phyloP scores from a whole-genome alignment of 2,329 filamentous ascomycete species.

The Chaetomium olivaceum region DNA sequence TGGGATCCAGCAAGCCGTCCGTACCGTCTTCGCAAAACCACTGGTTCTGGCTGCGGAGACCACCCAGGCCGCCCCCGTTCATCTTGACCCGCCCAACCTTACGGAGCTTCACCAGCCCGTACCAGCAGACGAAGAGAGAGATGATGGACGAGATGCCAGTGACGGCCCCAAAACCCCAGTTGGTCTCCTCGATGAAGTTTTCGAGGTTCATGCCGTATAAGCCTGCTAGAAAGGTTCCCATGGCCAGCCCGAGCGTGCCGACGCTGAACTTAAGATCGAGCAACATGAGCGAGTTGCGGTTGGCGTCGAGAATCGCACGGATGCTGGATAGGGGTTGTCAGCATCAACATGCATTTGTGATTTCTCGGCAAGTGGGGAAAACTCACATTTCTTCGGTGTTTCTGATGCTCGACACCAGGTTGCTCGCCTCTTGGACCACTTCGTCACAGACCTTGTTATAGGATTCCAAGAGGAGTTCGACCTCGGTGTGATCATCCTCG shows the following conservation, averaged over 20 bases:
- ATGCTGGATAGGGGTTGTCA: conserved; percentile 58
- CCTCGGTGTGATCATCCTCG: conserved; percentile 59
- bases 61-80: conserved; percentile 39
- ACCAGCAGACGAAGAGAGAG: conserved; percentile 76
- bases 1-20: conserved; percentile 53
- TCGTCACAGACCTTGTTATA: conserved; percentile 98
- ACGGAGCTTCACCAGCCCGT: conserved; percentile 79
- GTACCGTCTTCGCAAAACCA: conserved; percentile 53
- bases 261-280: conserved; percentile 96
- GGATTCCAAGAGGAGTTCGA: conserved; percentile 94
- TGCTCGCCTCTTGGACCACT: conserved; percentile 92
- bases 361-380: neutral
- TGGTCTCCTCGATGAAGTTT: conserved; percentile 95
- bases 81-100: conserved; percentile 87
- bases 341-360: neutral
- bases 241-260: conserved; percentile 88
- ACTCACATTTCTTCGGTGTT: conserved; percentile 97
- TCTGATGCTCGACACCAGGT: conserved; percentile 88
- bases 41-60: conserved; percentile 37
- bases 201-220: conserved; percentile 99
- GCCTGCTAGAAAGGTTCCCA: conserved; percentile 93
- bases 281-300: conserved; percentile 97
- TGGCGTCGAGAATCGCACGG: conserved; percentile 95
- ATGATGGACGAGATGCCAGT: conserved; percentile 69
- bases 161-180: conserved; percentile 79